phyloP scores from a whole-genome alignment of 306 rosid species.

The Fragaria nilgerrensis region DNA sequence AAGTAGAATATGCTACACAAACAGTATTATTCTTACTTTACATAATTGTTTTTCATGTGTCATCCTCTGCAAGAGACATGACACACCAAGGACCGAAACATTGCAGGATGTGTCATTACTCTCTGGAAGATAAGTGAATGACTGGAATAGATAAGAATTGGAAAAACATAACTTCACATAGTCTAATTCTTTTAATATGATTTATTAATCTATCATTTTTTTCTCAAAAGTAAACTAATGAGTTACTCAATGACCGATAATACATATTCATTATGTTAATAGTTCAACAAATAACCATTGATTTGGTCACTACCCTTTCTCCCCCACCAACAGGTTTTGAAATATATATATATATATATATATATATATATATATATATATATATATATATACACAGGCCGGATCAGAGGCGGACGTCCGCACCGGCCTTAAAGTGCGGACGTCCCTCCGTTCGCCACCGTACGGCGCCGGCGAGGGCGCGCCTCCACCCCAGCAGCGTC shows the following conservation, averaged over 20 bases:
- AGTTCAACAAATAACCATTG: background rate
- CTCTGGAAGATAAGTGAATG: background rate
- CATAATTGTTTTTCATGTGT: background rate
- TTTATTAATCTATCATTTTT: background rate
- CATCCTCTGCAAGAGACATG: background rate
- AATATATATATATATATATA: too few species aligned
- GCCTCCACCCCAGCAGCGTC: too few species aligned
- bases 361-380: too few species aligned
- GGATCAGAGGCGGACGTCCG: too few species aligned
- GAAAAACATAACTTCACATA: background rate
- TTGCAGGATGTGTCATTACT: background rate
- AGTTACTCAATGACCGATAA: background rate
- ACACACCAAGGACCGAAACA: background rate
- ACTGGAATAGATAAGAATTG: background rate
- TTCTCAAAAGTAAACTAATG: background rate
- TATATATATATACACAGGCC: too few species aligned
- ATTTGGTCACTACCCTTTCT: background rate
- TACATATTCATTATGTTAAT: background rate
- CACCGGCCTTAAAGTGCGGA: too few species aligned
- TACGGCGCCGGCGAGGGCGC: too few species aligned
- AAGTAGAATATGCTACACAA: background rate
- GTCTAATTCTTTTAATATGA: background rate
- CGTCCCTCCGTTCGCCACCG: too few species aligned
- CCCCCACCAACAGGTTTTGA: background rate
- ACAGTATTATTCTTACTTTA: background rate